Conservation (phyloP, 2,329 filamentous ascomycete species). For the Harringtonia lauricola region DNA sequence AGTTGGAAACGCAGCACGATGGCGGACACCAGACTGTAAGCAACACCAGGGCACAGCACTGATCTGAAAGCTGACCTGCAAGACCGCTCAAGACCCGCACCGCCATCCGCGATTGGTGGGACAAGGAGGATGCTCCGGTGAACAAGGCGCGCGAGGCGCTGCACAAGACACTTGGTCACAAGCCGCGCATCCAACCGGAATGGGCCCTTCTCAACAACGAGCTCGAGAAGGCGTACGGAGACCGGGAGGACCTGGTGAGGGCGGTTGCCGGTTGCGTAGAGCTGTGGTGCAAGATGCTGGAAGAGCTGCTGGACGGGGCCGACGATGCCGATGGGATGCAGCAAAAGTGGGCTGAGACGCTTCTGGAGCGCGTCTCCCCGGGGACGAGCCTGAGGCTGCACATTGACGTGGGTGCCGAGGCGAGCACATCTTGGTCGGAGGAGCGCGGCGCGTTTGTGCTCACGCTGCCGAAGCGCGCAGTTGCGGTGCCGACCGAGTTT, state of each 20-base stretch:
- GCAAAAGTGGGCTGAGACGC: conserved; percentile 28
- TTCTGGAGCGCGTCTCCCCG: conserved; percentile 25
- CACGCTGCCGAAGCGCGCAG: conserved; percentile 21
- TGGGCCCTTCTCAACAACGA: conserved; percentile 30
- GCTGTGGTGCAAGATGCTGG: conserved; percentile 26
- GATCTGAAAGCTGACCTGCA: neutral
- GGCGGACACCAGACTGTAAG: too few species aligned
- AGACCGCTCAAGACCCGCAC: conserved; percentile 32
- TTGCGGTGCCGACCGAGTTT: conserved; percentile 22
- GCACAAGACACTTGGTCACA: conserved; percentile 25
- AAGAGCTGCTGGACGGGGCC: conserved; percentile 21
- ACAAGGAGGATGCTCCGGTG: conserved; percentile 19
- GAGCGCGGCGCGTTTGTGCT: conserved; percentile 27
- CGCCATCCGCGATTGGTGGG: conserved; percentile 32
- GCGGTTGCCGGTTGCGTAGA: conserved; percentile 25
- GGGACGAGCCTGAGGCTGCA: conserved; percentile 19
- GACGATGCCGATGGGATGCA: conserved; percentile 21
- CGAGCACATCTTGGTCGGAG: conserved; percentile 25
- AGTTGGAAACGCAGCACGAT: too few species aligned
- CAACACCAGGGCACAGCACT: too few species aligned
- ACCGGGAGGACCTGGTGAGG: conserved; percentile 27
- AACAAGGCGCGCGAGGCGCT: conserved; percentile 22
- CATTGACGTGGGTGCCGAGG: conserved; percentile 19
- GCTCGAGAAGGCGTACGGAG: conserved; percentile 25
- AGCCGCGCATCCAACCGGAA: conserved; percentile 27